Evolutionary conservation across 2,329 filamentous ascomycete genomes (phyloP).

Genomic region (Curvularia eragrostidis): DNA sequence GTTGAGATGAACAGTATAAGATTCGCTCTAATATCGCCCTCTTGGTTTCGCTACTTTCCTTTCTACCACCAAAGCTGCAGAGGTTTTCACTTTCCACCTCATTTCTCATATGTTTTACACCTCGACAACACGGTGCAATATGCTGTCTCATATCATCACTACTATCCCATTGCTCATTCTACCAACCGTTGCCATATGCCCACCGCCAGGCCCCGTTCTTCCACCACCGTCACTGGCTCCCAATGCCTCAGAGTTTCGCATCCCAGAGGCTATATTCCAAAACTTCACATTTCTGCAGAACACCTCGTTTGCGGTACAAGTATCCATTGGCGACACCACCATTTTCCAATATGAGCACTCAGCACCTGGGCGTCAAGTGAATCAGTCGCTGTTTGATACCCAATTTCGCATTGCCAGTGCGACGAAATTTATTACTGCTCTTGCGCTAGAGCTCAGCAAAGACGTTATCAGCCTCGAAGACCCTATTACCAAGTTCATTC

Average conservation of each 20-base stretch:
- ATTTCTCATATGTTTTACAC: neutral
- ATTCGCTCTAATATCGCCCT: neutral
- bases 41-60: neutral
- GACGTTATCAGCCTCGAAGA: slow-evolving; percentile 33
- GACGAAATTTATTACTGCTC: slow-evolving; percentile 37
- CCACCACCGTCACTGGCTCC: slow-evolving; percentile 24
- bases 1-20: slow-evolving; percentile 1
- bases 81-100: neutral
- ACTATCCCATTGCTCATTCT: neutral
- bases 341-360: slow-evolving; percentile 28
- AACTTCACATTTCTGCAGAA: slow-evolving; percentile 15
- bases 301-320: slow-evolving; percentile 35
- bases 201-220: slow-evolving; percentile 31
- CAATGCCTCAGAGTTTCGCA: slow-evolving; percentile 6
- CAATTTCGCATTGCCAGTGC: slow-evolving; percentile 33
- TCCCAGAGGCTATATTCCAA: slow-evolving; percentile 13
- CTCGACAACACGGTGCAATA: neutral
- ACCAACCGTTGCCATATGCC: slow-evolving; percentile 22
- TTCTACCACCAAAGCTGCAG: neutral
- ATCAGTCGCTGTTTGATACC: slow-evolving; percentile 23
- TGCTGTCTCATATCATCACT: neutral
- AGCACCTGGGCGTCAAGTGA: slow-evolving; percentile 20
- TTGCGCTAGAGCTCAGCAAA: slow-evolving; percentile 30
- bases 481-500: slow-evolving; percentile 33
- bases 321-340: slow-evolving; percentile 24